phyloP scores from a whole-genome alignment of 176 grass and related monocot species.

The Oryza punctata region DNA sequence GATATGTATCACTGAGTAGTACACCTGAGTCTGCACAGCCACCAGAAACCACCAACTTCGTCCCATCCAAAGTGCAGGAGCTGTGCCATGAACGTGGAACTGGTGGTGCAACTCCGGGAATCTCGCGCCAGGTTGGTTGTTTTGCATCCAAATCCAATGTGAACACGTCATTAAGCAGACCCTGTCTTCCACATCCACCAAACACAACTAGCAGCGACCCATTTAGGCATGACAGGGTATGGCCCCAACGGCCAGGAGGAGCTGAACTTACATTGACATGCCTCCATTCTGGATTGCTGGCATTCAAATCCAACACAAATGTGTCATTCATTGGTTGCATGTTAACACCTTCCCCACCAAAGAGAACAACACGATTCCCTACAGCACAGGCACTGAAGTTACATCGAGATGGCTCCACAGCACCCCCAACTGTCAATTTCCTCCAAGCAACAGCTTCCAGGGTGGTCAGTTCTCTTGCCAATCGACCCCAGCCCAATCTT shows the following conservation, averaged over 20 bases:
- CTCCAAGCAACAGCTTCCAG: constrained; percentile 87
- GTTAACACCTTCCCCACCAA: constrained; percentile 92
- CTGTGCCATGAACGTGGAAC: constrained; percentile 90
- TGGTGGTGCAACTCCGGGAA: constrained; percentile 82
- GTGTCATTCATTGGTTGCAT: constrained; percentile 99
- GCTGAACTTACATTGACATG: constrained; percentile 78
- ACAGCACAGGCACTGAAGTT: constrained; percentile 98
- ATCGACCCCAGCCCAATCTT: constrained; percentile 80
- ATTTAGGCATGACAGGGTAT: constrained; percentile 85
- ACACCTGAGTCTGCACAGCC: constrained; percentile 94
- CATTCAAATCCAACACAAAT: constrained; percentile 91
- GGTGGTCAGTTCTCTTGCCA: constrained; percentile 82
- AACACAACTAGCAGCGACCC: constrained; percentile 92
- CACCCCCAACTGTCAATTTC: constrained; percentile 81
- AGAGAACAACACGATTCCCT: constrained; percentile 86
- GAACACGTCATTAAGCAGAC: constrained; percentile 90
- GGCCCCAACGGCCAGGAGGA: constrained; percentile 87
- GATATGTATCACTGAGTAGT: constrained; percentile 85
- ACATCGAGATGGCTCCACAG: constrained; percentile 91
- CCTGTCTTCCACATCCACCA: constrained; percentile 82
- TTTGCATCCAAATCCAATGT: constrained; percentile 92
- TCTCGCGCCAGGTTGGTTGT: constrained; percentile 85
- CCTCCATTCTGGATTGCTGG: constrained; percentile 90
- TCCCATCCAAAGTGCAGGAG: constrained; percentile 86
- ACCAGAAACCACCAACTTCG: constrained; percentile 89